Evolutionary conservation across 257 asterid species (phyloP), one percentile per base, ranked within the genome.

Genomic region (Primulina huaijiensis): DNA sequence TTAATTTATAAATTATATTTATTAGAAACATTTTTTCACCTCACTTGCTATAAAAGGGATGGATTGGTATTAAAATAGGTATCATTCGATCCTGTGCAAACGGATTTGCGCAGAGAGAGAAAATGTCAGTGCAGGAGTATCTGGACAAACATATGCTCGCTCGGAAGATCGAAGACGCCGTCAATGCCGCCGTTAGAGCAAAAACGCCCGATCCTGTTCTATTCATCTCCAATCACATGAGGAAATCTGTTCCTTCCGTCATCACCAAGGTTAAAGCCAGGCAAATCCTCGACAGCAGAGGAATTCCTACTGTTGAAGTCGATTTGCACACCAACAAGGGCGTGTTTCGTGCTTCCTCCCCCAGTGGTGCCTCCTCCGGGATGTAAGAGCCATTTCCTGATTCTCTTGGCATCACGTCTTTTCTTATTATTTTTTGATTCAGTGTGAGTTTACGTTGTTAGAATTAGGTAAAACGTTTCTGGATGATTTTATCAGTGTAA

Each of bases 301-400:
- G 99, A 53, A 87, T 94, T 84, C 99, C 99, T 9, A 91, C 99
- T 11, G 97, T 94, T 72, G 99, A 94, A 81, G 99, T 91, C 64
- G 99, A 94, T 82, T 74, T 94, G 84, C 73, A 79, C 82, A 94
- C 99, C 16, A 89, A 88, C 27, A 94, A 91, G 88, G 99, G 97
- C 78, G 70, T 89, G 40, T 94, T 88, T 71, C 96, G 96, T 31
- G 97, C 96, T 59, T 83, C 99, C 62, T 78, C 85, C 7, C 98
- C 97, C 60, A 79, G 97, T 16, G 99, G 97, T 50, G 78, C 83
- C 60, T 80, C 97, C 37, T 86, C 95, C 27, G 96, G 92, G 60
- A 79, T 89, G 99, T 94, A 82, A 67, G 62, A 30, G 66, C 46
- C 33, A 19, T 37, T 70, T 60, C 31, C 19, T 12, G 53, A 11